Evolutionary conservation across 2,329 filamentous ascomycete species (phyloP).

Genomic region (Ilyonectria robusta): DNA sequence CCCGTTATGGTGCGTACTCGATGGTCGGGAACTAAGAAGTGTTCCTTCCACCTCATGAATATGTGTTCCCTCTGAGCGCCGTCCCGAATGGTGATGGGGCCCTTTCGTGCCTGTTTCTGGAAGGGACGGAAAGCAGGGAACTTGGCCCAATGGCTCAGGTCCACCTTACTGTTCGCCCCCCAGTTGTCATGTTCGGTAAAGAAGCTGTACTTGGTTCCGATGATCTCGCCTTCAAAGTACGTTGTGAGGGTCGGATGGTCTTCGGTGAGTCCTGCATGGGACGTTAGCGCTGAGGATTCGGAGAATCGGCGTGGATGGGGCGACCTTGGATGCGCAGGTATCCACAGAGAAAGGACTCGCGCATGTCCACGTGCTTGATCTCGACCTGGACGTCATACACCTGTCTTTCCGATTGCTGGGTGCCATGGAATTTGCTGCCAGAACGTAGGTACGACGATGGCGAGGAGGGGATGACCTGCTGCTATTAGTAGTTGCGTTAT

Average conservation of each 20-base stretch:
- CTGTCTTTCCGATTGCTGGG: constrained; percentile 92
- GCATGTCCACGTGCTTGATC: constrained; percentile 95
- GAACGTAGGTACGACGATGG: constrained; percentile 89
- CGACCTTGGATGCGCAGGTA: constrained; percentile 95
- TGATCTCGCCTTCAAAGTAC: constrained; percentile 98
- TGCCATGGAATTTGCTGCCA: constrained; percentile 90
- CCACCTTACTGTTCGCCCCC: constrained; percentile 93
- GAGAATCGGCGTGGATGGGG: constrained; percentile 6
- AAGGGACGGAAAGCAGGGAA: constrained; percentile 90
- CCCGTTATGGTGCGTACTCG: constrained; percentile 91
- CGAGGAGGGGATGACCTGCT: constrained; percentile 80
- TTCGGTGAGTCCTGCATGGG: constrained; percentile 82
- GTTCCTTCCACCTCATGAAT: constrained; percentile 99
- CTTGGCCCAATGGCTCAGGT: constrained; percentile 92
- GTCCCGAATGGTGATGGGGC: constrained; percentile 73
- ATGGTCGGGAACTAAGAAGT: constrained; percentile 96
- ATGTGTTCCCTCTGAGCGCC: constrained; percentile 87
- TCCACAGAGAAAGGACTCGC: constrained; percentile 93
- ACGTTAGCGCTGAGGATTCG: constrained; percentile 33
- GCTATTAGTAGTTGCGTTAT: constrained; percentile 29
- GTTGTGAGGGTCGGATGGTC: constrained; percentile 98
- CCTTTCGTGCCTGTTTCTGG: constrained; percentile 69
- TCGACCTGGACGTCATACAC: constrained; percentile 97
- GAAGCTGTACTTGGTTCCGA: constrained; percentile 95
- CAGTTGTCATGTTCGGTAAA: constrained; percentile 89